Base-by-base conservation (phyloP, 2,329 filamentous ascomycete genomes). In the Calonectria fujianensis region DNA sequence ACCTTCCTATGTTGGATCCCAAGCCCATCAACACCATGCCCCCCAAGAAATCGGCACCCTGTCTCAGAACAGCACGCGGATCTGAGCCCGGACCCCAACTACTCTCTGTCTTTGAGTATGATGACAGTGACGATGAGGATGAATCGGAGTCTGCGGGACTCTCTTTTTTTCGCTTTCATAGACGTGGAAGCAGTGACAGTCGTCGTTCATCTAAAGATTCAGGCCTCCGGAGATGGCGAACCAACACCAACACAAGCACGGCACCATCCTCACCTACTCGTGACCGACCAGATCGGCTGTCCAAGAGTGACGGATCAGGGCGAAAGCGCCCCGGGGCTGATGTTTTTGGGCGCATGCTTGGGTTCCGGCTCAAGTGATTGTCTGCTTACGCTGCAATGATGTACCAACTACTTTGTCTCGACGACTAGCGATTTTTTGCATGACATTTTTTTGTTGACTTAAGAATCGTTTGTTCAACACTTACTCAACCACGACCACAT, bases 91-190 rank as follows among this genome's bases (percentile, higher is more conserved):
- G 79, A 64, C 76, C 79, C 13, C 80, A 85, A 51, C 79, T 79
- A 16, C 76, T 78, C n/a, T 90, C 88, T 2, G 86, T 90, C 31
- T 90, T 90, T 74, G 89, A 90, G 54, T 78, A 84, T 18, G 88
- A 90, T 78, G 88, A 90, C 73, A 82, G 81, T 18, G 87, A 88
- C 78, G 81, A 80, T 16, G 87, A 88, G 78, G 80, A 66, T 77
- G 78, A 80, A 31, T 71, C 71, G 5, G 72, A 80, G 57, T 75
- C 77, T 39, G 75, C 71, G 4, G 73, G 76, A n/a, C 83, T 85
- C 6, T 83, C 87, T 24, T 87, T 89, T 69, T 87, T 88, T 59
- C 85, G 86, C 24, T 85, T 90, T 72, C 85, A 86, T 75, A 84
- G 82, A 70, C 84, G 85, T 18, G 82, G 83, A n/a, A 78, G 81